phyloP scores from a whole-genome alignment of 2,329 filamentous ascomycete species.

The Aspergillus niger region DNA sequence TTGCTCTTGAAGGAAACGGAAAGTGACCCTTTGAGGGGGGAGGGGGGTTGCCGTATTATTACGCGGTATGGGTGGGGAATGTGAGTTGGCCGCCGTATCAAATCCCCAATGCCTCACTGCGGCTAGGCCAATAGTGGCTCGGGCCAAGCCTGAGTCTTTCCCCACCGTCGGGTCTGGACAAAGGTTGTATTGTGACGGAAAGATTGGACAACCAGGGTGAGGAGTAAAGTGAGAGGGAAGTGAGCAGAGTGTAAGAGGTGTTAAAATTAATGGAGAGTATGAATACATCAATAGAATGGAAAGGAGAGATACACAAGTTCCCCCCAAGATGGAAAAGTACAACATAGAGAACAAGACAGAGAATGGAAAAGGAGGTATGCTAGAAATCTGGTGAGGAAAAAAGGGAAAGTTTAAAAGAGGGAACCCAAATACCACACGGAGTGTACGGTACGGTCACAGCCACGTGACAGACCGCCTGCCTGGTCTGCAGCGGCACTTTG shows the following conservation, averaged over 20 bases:
- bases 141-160: slow-evolving; percentile 18
- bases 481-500: slow-evolving; percentile 33
- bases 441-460: background rate
- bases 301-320: no score
- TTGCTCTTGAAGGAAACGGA: background rate
- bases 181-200: slow-evolving; percentile 13
- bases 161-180: slow-evolving; percentile 26
- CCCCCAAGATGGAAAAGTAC: no score
- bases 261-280: no score
- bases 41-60: slow-evolving; percentile 8
- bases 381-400: background rate
- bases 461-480: slow-evolving; percentile 37
- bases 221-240: background rate
- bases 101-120: slow-evolving; percentile 17
- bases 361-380: no score
- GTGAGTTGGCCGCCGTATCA: slow-evolving; percentile 21
- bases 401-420: background rate
- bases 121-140: slow-evolving; percentile 19
- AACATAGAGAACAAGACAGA: no score
- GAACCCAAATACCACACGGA: background rate
- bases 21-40: background rate
- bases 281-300: no score
- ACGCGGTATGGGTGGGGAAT: slow-evolving; percentile 17
- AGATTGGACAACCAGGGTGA: slow-evolving; percentile 3
- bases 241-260: background rate